Evolutionary conservation across 2,329 filamentous ascomycete species (phyloP), one percentile per base, ranked within the genome.

Genomic region (Colletotrichum lentis): DNA sequence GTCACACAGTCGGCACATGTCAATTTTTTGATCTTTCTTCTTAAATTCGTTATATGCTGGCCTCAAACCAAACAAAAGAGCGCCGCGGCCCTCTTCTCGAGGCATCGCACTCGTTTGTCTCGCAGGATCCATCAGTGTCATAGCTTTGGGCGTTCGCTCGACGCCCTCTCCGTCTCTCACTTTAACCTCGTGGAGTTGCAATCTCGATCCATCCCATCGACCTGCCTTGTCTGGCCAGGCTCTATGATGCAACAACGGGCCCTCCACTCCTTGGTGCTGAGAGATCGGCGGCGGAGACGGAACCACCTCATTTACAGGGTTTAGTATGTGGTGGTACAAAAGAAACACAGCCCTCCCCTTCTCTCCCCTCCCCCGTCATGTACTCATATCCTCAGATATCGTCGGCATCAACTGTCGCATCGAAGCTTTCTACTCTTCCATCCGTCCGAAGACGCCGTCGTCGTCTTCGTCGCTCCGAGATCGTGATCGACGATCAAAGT

Each of bases 371-470:
- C 72, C 72, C 71, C 5, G 74, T 68, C 60, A 64, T 64, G 55
- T 58, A 68, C 64, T 70, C 64, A 70, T 68, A 44, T 68, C 65
- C 62, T 68, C 62, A 68, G 65, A 65, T 68, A 68, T 65, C 50
- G 62, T 65, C 65, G 65, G 65, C 65, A 68, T 68, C 62, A 61
- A 56, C 11, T 49, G 62, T 56, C 55, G 62, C 60, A 43, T 10
- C 62, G 47, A 52, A 41, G 18, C 16, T 35, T 54, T 47, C 67
- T 84, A 96, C 79, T 97, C 93, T 80, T 99, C 96, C 95, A 98
- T 98, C 73, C 89, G 88, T 65, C 94, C 94, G 83, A 99, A 99
- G 74, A 98, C 91, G 76, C 94, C 94, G 72, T 97, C 94, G 72
- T 98, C 95, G 71, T 97, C 94, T 73, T 97, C 94, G 73, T 96